These are phyloP conservation scores for Suillus weaverae DNA, from an alignment of 768 basidiomycete genomes.

Conservation along the genomic window DNA sequence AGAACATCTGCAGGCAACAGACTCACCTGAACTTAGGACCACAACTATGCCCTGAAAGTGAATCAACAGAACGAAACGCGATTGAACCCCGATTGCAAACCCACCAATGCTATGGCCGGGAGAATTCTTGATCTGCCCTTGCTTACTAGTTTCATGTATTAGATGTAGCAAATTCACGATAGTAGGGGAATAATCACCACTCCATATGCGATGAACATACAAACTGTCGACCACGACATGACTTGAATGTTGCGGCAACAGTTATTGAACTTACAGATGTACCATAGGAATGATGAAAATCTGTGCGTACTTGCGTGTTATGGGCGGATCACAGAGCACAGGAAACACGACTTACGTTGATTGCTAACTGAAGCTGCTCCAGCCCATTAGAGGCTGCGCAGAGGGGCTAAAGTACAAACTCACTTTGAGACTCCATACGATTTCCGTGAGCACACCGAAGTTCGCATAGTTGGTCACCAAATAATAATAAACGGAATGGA, in stretches of 20 bases:
- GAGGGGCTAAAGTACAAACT: neutral
- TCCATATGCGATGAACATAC: slow-evolving; percentile 1
- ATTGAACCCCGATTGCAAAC: neutral
- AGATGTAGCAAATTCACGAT: neutral
- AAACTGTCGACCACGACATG: neutral
- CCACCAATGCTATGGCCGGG: neutral
- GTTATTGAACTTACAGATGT: neutral
- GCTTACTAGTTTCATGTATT: neutral
- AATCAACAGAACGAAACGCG: neutral
- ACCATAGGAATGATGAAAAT: neutral
- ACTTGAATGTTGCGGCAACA: neutral
- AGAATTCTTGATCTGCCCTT: neutral
- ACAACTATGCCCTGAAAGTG: neutral
- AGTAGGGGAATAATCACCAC: neutral
- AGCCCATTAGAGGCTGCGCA: neutral
- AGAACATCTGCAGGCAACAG: neutral
- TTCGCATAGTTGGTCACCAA: slow-evolving; percentile 35
- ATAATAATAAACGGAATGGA: slow-evolving; percentile 39
- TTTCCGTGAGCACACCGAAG: slow-evolving; percentile 24
- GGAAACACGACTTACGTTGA: neutral
- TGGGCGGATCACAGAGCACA: neutral
- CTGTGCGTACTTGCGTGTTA: neutral
- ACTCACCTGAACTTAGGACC: neutral
- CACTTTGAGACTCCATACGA: slow-evolving; percentile 29
- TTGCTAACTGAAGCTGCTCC: neutral